phyloP scores from a whole-genome alignment of 805 yeast species.

The Wickerhamomyces rabaulensis region DNA sequence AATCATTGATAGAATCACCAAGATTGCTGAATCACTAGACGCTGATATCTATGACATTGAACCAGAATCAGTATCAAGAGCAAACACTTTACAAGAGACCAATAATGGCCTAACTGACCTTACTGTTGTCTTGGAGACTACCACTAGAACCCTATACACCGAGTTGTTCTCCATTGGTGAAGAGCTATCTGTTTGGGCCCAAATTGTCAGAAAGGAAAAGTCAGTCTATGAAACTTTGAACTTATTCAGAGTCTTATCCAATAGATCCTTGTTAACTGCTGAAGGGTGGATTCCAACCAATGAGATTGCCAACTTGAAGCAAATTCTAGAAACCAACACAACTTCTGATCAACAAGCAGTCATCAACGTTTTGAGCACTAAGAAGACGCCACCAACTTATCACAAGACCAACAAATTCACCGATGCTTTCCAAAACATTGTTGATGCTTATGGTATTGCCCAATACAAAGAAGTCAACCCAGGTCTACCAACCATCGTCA shows the following conservation, averaged over 20 bases:
- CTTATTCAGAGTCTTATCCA: conserved; percentile 71
- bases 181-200: conserved; percentile 71
- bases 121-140: conserved; percentile 55
- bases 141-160: conserved; percentile 63
- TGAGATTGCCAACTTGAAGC: conserved; percentile 57
- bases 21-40: conserved; percentile 87
- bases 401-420: conserved; percentile 93
- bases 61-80: conserved; percentile 48
- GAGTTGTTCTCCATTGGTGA: conserved; percentile 77
- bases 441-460: conserved; percentile 93
- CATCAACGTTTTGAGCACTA: conserved; percentile 57
- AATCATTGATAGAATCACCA: conserved; percentile 65
- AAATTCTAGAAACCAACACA: conserved; percentile 58
- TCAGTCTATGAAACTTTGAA: conserved; percentile 79
- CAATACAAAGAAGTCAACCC: conserved; percentile 94
- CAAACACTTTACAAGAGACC: conserved; percentile 58
- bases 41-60: conserved; percentile 67
- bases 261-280: conserved; percentile 75
- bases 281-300: conserved; percentile 96
- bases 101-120: conserved; percentile 56
- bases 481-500: conserved; percentile 88
- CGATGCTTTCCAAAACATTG: conserved; percentile 84
- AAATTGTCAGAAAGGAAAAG: conserved; percentile 68
- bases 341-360: conserved; percentile 62
- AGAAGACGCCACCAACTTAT: conserved; percentile 86